phyloP scores from a whole-genome alignment of 768 basidiomycete genomes.

The Chalciporus chontae region DNA sequence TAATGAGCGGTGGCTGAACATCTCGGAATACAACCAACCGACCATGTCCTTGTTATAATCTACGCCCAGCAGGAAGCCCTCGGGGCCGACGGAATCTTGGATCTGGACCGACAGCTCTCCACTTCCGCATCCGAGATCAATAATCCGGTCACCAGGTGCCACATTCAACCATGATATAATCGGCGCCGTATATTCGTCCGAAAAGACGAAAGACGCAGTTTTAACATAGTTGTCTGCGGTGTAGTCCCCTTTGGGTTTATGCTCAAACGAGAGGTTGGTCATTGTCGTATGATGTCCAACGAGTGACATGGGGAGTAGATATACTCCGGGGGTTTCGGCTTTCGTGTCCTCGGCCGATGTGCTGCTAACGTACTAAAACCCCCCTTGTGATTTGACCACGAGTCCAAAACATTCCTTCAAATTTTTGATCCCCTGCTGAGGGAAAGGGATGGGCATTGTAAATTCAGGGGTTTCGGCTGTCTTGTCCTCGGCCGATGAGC shows the following conservation, averaged over 20 bases:
- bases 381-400: too few relatives aligned
- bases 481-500: too few relatives aligned
- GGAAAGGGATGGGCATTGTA: too few relatives aligned
- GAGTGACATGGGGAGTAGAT: background rate
- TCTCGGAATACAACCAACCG: slow-evolving; percentile 15
- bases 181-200: slow-evolving; percentile 42
- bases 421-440: background rate
- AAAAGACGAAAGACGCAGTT: slow-evolving; percentile 69
- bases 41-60: slow-evolving; percentile 78
- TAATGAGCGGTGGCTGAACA: too few relatives aligned
- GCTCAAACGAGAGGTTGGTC: slow-evolving; percentile 1
- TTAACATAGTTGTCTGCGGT: slow-evolving; percentile 59
- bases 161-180: slow-evolving; percentile 62
- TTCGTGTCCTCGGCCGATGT: slow-evolving; percentile 20
- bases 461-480: too few relatives aligned
- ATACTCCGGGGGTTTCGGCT: slow-evolving; percentile 14
- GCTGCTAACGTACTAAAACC: too few relatives aligned
- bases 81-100: slow-evolving; percentile 44
- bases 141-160: slow-evolving; percentile 61
- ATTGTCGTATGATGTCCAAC: slow-evolving; percentile 3
- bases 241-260: slow-evolving; percentile 40
- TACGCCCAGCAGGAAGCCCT: slow-evolving; percentile 61
- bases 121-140: slow-evolving; percentile 82
- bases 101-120: slow-evolving; percentile 70
- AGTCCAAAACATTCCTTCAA: too few relatives aligned